These are phyloP conservation scores for Cornus kousa DNA, from an alignment of 148 eudicot genomes.

Conservation along the genomic window DNA sequence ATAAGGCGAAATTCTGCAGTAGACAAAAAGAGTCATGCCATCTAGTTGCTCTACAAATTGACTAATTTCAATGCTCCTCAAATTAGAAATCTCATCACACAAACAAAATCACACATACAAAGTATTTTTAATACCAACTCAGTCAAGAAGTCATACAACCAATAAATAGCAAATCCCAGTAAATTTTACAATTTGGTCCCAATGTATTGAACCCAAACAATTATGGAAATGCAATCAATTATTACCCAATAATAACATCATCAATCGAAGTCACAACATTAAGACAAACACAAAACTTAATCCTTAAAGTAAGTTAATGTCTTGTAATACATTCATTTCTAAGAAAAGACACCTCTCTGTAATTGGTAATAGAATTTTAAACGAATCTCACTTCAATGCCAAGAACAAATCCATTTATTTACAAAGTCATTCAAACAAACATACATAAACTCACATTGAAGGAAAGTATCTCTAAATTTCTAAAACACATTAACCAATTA, in stretches of 20 bases:
- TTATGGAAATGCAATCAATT: neutral
- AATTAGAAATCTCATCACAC: neutral
- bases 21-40: neutral
- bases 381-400: neutral
- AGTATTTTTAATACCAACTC: neutral
- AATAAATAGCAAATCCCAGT: neutral
- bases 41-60: neutral
- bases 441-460: no score
- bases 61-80: neutral
- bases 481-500: neutral
- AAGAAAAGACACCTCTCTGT: neutral
- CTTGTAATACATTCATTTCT: constrained; percentile 4
- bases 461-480: no score
- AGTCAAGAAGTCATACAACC: neutral
- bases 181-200: neutral
- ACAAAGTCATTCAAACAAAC: neutral
- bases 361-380: neutral
- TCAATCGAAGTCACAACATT: neutral
- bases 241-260: neutral
- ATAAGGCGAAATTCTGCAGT: neutral
- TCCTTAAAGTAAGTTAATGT: neutral
- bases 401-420: neutral
- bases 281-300: neutral
- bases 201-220: neutral
- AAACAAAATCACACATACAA: constrained; percentile 1